Evolutionary conservation across 495 filamentous ascomycete species (phyloP).

Genomic region (Daldinia loculata): DNA sequence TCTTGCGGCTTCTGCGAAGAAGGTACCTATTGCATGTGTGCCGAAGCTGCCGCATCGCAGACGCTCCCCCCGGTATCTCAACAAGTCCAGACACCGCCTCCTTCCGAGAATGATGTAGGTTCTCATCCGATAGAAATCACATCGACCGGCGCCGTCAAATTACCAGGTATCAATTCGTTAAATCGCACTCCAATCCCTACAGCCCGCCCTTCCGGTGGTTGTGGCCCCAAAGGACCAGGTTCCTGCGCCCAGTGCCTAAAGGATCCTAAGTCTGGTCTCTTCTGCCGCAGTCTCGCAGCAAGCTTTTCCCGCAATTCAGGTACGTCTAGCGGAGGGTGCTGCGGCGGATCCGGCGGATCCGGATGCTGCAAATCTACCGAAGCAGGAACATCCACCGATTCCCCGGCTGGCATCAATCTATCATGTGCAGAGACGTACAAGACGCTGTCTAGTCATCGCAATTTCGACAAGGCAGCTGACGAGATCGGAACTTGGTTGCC

Average conservation of each 20-base stretch:
- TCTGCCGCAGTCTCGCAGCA: conserved; percentile 85
- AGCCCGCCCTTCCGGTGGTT: conserved; percentile 43
- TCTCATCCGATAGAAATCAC: conserved; percentile 60
- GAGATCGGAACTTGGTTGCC: conserved; percentile 80
- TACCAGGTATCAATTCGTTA: conserved; percentile 52
- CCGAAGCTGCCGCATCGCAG: conserved; percentile 67
- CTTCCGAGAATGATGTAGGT: conserved; percentile 70
- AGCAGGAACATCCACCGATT: conserved; percentile 9
- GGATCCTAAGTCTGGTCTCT: conserved; percentile 81
- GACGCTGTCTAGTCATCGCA: conserved; percentile 79
- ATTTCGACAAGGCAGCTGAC: conserved; percentile 78
- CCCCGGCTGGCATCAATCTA: conserved; percentile 50
- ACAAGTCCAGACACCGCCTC: conserved; percentile 71
- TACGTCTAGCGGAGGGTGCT: conserved; percentile 52
- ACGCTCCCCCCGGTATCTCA: conserved; percentile 54
- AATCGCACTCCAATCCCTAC: conserved; percentile 36
- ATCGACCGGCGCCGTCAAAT: conserved; percentile 57
- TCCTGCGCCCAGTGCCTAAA: conserved; percentile 81
- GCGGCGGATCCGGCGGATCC: conserved; percentile 49
- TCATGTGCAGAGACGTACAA: conserved; percentile 84
- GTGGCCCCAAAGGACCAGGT: conserved; percentile 77
- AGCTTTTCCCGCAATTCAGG: conserved; percentile 57
- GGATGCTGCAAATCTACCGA: conserved; percentile 45
- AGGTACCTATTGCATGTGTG: conserved; percentile 84
- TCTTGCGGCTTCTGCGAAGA: conserved; percentile 90